Evolutionary conservation across 768 basidiomycete species (phyloP).

Genomic region (Suillus discolor): DNA sequence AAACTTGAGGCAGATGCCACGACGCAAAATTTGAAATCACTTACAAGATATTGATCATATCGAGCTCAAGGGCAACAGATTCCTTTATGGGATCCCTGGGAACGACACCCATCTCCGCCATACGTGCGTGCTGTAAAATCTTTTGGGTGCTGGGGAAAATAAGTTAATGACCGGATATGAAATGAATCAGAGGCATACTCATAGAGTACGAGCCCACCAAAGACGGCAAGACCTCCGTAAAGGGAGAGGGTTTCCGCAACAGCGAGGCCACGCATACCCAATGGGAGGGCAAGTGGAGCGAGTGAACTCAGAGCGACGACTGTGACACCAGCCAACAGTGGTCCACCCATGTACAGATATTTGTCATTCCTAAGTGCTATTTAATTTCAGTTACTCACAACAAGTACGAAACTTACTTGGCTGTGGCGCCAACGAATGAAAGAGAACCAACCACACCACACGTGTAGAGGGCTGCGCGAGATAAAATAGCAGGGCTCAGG

Average conservation of each 20-base stretch:
- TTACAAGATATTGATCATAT: slow-evolving; percentile 90
- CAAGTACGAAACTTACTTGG: slow-evolving; percentile 48
- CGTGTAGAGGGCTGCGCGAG: slow-evolving; percentile 87
- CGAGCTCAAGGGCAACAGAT: slow-evolving; percentile 76
- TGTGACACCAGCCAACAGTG: slow-evolving; percentile 85
- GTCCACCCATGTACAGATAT: slow-evolving; percentile 85
- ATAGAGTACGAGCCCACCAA: slow-evolving; percentile 83
- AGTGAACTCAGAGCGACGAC: slow-evolving; percentile 86
- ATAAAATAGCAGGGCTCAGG: slow-evolving; percentile 80
- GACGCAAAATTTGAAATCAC: slow-evolving; percentile 24
- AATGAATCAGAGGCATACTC: slow-evolving; percentile 54
- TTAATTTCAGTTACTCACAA: slow-evolving; percentile 3
- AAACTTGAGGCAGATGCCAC: slow-evolving; percentile 15
- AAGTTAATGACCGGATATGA: slow-evolving; percentile 1
- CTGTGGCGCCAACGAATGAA: slow-evolving; percentile 87
- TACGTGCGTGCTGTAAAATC: slow-evolving; percentile 73
- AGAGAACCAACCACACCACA: slow-evolving; percentile 84
- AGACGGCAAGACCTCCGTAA: slow-evolving; percentile 89
- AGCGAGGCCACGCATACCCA: slow-evolving; percentile 76
- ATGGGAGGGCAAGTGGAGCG: slow-evolving; percentile 87
- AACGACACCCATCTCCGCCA: slow-evolving; percentile 69
- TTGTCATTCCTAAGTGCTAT: slow-evolving; percentile 60
- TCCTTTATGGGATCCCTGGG: slow-evolving; percentile 77
- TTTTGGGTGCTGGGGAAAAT: slow-evolving; percentile 69
- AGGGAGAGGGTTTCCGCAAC: slow-evolving; percentile 77